A percentile compares a stretch with the other conserved stretches of the same genome.
These are phyloP conservation scores for Xylaria sp. DNA, from an alignment of 2,329 filamentous ascomycete species.

Conservation along the genomic window DNA sequence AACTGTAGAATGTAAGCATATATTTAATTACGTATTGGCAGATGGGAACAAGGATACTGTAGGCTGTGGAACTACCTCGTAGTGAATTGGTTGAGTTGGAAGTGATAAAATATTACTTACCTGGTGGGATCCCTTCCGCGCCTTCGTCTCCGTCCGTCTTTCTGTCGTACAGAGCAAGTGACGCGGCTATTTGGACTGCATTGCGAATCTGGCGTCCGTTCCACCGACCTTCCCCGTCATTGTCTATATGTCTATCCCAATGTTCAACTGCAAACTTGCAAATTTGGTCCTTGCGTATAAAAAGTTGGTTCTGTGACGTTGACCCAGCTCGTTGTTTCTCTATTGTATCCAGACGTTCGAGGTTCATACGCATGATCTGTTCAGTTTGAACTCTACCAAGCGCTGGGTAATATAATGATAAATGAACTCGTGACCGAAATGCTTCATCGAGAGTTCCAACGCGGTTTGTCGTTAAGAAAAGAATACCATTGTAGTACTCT, in stretches of 20 bases:
- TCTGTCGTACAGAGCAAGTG: constrained; percentile 26
- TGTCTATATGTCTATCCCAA: constrained; percentile 1
- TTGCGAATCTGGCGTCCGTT: constrained; percentile 33
- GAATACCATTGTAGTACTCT: neutral
- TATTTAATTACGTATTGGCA: neutral
- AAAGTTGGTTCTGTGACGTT: neutral
- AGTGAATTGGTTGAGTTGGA: neutral
- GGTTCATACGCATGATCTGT: constrained; percentile 21
- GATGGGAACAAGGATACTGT: neutral
- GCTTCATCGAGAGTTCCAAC: neutral
- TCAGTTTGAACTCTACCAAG: constrained; percentile 27
- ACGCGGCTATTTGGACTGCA: constrained; percentile 29
- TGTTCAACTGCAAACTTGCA: constrained; percentile 16
- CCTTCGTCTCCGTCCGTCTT: constrained; percentile 2
- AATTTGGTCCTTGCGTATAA: constrained; percentile 17
- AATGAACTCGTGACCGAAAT: constrained; percentile 37
- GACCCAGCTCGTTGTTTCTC: constrained; percentile 2
- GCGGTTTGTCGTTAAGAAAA: neutral
- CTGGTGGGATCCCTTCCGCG: neutral
- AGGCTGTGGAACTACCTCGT: neutral
- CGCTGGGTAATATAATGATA: constrained; percentile 48
- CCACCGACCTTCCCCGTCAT: constrained; percentile 27
- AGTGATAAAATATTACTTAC: neutral
- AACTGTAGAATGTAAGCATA: constrained; percentile 1
- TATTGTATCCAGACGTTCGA: constrained; percentile 2